Base-by-base conservation (phyloP, 106 monocot species). In the Gastrodia elata region DNA sequence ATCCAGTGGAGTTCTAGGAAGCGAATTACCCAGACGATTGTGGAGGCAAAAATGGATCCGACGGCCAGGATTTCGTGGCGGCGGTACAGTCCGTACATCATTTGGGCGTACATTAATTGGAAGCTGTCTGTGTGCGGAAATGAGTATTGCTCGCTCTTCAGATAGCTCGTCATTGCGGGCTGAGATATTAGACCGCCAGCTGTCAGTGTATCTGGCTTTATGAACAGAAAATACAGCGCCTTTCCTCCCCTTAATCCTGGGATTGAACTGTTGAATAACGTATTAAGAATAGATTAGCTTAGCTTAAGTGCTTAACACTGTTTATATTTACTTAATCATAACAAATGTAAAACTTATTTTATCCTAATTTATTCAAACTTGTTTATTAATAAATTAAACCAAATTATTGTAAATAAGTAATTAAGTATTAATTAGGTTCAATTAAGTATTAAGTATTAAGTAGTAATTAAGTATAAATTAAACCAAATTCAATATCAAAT, bases 81-180 rank as follows among this genome's bases (percentile, higher is more conserved):
- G 16, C 76, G 76, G 40, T 71, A 67, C n/a, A 81, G 80, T 6
- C 80, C 80, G 22, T 42, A 70, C 37, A 81, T 75, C 80, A 87
- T 80, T 74, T 87, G 86, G 5, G 57, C 80, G 44, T 87, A 87
- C 80, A 87, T 87, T 80, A 77, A 77, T 58, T 87, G 86, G 74
- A 73, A 83, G 16, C 83, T 67, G 75, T 87, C 86, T 13, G 73
- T 68, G 69, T 83, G 83, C 24, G 83, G 77, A 43, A 87, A 30
- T 20, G 22, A 39, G 71, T 39, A 84, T 57, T 84, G 81, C 36
- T 81, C 70, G 73, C 84, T 84, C 64, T 78, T 84, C 72, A 80
- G 81, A 81, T 81, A 84, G 84, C 84, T 84, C 33, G 84, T 84
- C 52, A 84, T 68, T 52, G 77, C 84, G 68, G 71, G 71, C 39